Percentiles rank a stretch among this genome's conserved stretches.
Conservation (phyloP, 768 basidiomycete species). For the Calocybe gangraenosa region DNA sequence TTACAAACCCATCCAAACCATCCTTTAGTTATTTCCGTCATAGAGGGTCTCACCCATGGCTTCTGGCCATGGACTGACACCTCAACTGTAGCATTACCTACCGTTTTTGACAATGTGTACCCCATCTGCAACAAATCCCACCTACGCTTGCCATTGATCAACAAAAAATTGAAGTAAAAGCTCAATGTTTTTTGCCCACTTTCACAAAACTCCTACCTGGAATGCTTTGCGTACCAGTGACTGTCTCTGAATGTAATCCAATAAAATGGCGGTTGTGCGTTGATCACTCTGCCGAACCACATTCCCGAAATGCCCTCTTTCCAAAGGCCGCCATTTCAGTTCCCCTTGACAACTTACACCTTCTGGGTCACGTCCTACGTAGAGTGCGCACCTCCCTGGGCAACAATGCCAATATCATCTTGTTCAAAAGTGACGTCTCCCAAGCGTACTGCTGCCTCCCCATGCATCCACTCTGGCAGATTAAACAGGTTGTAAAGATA, state of each 20-base stretch:
- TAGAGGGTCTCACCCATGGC: slow-evolving; percentile 24
- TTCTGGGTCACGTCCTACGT: not conserved
- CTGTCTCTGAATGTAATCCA: not conserved
- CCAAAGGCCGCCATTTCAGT: not conserved
- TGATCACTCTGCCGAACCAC: not conserved
- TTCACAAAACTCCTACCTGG: not conserved
- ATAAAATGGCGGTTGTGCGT: not conserved
- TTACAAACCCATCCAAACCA: slow-evolving; percentile 3
- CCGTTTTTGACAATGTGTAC: not conserved
- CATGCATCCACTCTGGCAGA: slow-evolving; percentile 24
- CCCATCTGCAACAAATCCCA: not conserved
- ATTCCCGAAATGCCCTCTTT: not conserved
- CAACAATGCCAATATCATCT: not conserved
- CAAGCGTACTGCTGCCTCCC: slow-evolving; percentile 30
- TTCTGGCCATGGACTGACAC: slow-evolving; percentile 41
- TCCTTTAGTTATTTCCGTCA: slow-evolving; percentile 32
- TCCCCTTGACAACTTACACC: slow-evolving; percentile 1
- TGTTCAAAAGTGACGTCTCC: slow-evolving; percentile 36
- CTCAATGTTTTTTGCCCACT: not conserved
- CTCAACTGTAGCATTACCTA: slow-evolving; percentile 12
- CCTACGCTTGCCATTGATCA: not conserved
- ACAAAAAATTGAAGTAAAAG: not conserved
- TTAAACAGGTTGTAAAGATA: slow-evolving; percentile 30
- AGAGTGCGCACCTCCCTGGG: too few species aligned
- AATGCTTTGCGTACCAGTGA: not conserved